Conservation (phyloP, 1,284 basidiomycete species). For the Phaffia rhodozyma region DNA sequence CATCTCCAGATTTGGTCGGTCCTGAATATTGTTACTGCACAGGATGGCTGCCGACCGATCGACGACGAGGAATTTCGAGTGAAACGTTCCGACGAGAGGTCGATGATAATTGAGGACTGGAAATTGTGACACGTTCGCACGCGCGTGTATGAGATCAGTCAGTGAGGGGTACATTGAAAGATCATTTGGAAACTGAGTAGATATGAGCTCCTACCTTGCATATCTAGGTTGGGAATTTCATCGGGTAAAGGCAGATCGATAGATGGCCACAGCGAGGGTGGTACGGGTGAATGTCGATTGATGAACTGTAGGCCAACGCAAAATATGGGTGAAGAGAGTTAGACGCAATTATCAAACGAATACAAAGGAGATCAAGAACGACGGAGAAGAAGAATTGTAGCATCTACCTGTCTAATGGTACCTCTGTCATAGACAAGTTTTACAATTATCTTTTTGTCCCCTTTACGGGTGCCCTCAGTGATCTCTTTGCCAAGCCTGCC, state of each 20-base stretch:
- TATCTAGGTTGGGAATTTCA: conserved; percentile 50
- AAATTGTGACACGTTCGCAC: neutral
- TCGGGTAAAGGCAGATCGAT: conserved; percentile 47
- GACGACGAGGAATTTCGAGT: conserved; percentile 62
- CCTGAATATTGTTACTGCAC: conserved; percentile 63
- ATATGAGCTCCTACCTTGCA: conserved; percentile 34
- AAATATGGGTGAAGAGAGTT: neutral
- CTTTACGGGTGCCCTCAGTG: conserved; percentile 7
- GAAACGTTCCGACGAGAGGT: conserved; percentile 41
- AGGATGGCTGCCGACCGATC: conserved; percentile 59
- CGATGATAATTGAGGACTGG: conserved; percentile 15
- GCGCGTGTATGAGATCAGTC: conserved; percentile 17
- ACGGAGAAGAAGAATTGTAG: conserved; percentile 13
- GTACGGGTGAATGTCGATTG: conserved; percentile 47
- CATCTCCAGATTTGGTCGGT: conserved; percentile 55
- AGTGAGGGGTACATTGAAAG: conserved; percentile 36
- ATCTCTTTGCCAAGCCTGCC: conserved; percentile 38
- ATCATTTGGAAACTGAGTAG: too few relatives aligned
- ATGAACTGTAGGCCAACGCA: conserved; percentile 30
- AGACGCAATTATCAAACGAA: neutral
- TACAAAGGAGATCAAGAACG: neutral
- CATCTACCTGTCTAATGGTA: conserved; percentile 41
- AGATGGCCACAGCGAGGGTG: conserved; percentile 42
- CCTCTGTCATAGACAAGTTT: conserved; percentile 58
- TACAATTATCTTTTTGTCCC: conserved; percentile 41